Base-by-base conservation (phyloP, 2,329 filamentous ascomycete genomes). In the Diplodia corticola region DNA sequence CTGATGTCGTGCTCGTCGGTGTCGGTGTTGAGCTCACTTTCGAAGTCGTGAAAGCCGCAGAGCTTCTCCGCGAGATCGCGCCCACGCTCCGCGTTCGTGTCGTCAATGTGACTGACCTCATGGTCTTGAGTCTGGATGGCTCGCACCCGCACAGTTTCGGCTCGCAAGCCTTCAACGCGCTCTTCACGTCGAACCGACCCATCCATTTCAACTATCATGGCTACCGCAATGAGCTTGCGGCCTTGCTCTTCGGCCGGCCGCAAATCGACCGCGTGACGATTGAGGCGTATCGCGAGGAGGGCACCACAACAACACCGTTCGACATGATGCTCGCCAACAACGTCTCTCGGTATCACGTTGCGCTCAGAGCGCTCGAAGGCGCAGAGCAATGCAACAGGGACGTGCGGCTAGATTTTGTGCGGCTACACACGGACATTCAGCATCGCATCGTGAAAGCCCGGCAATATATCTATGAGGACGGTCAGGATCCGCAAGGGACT, bases 171-270 rank as follows among this genome's bases (percentile, higher is more conserved):
- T 90, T 89, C 70, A 73, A 80, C 24, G 78, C 81, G 3, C 75
- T 89, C 37, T 89, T 90, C 72, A 88, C 87, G 0, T 66, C 75
- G 0, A 83, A 89, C 69, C 78, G 74, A 26, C 81, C 82, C 0
- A 79, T 89, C 5, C 82, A 86, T 72, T 88, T 90, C 78, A 90
- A 90, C 74, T 90, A 89, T 71, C 88, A 90, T 70, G 88, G 88
- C 12, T 90, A 90, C 70, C 75, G 81, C 4, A 80, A 82, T 1
- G 87, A 90, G 72, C 74, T 90, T 65, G 83, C 85, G 67, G 87
- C 87, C 0, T 72, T 90, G 28, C 74, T 90, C 2, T 90, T 89
- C 71, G 86, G 86, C 0, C 80, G 87, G 0, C 80, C 80, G 0
- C 76, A 79, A 10, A 70, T 85, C 17, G 79, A 85, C 5, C 80